A percentile compares a stretch with the other conserved stretches of the same genome.
phyloP scores from a whole-genome alignment of 2,329 filamentous ascomycete species.

The Claviceps humidiphila region DNA sequence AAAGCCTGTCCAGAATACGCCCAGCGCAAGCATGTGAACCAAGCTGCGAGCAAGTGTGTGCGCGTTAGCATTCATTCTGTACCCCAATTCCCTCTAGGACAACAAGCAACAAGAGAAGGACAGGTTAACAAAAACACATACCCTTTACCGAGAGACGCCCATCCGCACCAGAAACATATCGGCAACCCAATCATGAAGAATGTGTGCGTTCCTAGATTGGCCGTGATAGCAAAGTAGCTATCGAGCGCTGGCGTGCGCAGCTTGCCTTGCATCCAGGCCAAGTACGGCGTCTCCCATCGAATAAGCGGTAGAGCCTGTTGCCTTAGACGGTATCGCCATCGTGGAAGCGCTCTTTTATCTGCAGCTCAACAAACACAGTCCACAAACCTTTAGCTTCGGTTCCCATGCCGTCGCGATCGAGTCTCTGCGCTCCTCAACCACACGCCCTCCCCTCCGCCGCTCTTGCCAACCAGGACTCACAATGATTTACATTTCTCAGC shows the following conservation, averaged over 20 bases:
- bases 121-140: slow-evolving; percentile 29
- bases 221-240: slow-evolving; percentile 92
- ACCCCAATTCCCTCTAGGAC: neutral
- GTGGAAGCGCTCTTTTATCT: slow-evolving; percentile 75
- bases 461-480: slow-evolving; percentile 23
- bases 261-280: slow-evolving; percentile 71
- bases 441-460: neutral
- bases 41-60: slow-evolving; percentile 28
- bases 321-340: slow-evolving; percentile 79
- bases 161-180: slow-evolving; percentile 93
- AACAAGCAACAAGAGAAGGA: neutral
- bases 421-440: neutral
- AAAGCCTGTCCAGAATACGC: slow-evolving; percentile 82
- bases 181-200: slow-evolving; percentile 97
- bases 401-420: neutral
- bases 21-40: slow-evolving; percentile 63
- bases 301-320: slow-evolving; percentile 74
- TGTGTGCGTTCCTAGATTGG: slow-evolving; percentile 92
- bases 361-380: neutral
- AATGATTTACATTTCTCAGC: slow-evolving; percentile 67
- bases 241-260: slow-evolving; percentile 76
- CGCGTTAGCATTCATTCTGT: neutral
- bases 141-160: slow-evolving; percentile 74
- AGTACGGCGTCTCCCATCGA: slow-evolving; percentile 88
- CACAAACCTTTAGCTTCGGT: slow-evolving; percentile 4